Percentiles rank a stretch among this genome's conserved stretches.
Conservation (phyloP, 345 rosid species). For the Stellera chamaejasme region DNA sequence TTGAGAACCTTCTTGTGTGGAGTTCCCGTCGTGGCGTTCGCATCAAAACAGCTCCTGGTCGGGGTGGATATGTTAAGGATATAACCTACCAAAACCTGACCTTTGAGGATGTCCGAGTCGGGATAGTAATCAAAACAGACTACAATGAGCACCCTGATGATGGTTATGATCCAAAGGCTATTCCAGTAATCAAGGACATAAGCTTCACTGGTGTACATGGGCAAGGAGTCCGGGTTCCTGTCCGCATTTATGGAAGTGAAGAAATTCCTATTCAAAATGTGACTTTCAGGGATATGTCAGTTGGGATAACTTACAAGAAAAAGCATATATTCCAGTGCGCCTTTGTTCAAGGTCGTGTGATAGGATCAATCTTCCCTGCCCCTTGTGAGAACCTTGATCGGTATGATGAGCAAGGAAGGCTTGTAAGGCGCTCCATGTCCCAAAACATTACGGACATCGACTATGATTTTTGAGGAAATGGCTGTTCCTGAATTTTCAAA, state of each 20-base stretch:
- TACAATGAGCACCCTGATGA: conserved; percentile 88
- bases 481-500: no score
- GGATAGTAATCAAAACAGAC: conserved; percentile 78
- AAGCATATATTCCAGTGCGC: conserved; percentile 88
- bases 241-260: conserved; percentile 77
- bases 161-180: conserved; percentile 53
- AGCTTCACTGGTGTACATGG: conserved; percentile 64
- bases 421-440: conserved; percentile 47
- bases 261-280: conserved; percentile 69
- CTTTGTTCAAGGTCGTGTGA: conserved; percentile 64
- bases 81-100: conserved; percentile 66
- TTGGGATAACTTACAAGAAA: conserved; percentile 77
- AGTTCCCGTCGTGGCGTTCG: conserved; percentile 79
- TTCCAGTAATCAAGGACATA: conserved; percentile 50
- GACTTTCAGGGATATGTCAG: conserved; percentile 63
- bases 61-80: conserved; percentile 65
- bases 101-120: conserved; percentile 73
- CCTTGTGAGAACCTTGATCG: conserved; percentile 78
- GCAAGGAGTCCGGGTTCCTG: conserved; percentile 78
- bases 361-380: conserved; percentile 66
- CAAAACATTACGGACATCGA: conserved; percentile 68
- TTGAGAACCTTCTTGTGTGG: conserved; percentile 71
- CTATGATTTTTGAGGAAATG: conserved; percentile 45
- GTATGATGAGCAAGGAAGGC: conserved; percentile 54
- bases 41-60: conserved; percentile 87